These are phyloP conservation scores for Melanogaster broomeanus DNA, from an alignment of 768 basidiomycete genomes.

Conservation along the genomic window DNA sequence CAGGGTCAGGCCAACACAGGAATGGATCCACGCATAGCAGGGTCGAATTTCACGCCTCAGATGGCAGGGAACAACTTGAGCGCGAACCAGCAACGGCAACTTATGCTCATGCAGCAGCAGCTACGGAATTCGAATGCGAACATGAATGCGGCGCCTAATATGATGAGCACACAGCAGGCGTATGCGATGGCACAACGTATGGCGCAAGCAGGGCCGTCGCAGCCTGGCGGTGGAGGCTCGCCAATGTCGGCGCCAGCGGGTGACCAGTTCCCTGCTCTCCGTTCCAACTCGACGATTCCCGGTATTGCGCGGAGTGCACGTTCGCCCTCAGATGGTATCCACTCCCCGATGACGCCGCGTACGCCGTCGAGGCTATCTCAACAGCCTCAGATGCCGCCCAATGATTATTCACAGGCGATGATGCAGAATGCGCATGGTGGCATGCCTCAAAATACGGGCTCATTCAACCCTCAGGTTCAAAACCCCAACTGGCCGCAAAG, in stretches of 20 bases:
- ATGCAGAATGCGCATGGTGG: constrained; percentile 37
- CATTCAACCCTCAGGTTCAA: constrained; percentile 38
- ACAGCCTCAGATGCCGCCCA: constrained; percentile 52
- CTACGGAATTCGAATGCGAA: constrained; percentile 29
- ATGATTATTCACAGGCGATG: constrained; percentile 39
- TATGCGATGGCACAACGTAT: constrained; percentile 44
- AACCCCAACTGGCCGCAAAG: constrained; percentile 51
- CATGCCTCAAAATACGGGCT: constrained; percentile 28
- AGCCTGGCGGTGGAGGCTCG: constrained; percentile 37
- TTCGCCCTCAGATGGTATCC: constrained; percentile 68
- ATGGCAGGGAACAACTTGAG: constrained; percentile 31
- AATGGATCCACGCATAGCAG: constrained; percentile 34
- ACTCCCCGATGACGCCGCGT: constrained; percentile 45
- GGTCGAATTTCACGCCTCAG: constrained; percentile 29
- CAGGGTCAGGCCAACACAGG: constrained; percentile 24
- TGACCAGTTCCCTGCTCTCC: constrained; percentile 48
- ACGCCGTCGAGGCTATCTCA: constrained; percentile 36
- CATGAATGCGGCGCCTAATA: constrained; percentile 24
- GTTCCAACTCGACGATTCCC: constrained; percentile 63
- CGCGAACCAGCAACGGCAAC: constrained; percentile 45
- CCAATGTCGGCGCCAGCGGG: constrained; percentile 43
- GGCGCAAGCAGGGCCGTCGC: constrained; percentile 43
- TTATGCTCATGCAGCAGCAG: constrained; percentile 42
- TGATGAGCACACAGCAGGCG: constrained; percentile 38
- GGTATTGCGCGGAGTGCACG: constrained; percentile 75